These are phyloP conservation scores for Colletotrichum truncatum DNA, from an alignment of 2,329 filamentous ascomycete species.

Conservation along the genomic window DNA sequence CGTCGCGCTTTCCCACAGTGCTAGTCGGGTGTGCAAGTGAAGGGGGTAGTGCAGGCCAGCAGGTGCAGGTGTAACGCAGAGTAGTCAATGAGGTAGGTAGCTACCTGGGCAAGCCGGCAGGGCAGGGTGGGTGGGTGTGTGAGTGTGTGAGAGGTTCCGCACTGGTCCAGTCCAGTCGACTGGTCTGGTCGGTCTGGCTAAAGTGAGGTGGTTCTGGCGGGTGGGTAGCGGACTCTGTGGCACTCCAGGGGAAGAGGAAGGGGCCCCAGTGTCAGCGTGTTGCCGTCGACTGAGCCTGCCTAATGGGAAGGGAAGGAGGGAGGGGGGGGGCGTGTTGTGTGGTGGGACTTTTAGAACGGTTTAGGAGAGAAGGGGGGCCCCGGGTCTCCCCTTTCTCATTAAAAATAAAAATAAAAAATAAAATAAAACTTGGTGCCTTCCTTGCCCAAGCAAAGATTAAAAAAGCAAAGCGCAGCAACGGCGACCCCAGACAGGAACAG, in stretches of 20 bases:
- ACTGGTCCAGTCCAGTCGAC: background rate
- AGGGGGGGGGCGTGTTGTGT: background rate
- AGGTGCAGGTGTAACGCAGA: background rate
- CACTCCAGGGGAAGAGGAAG: conserved; percentile 9
- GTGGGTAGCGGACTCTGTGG: conserved; percentile 20
- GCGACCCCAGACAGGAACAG: background rate
- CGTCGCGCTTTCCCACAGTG: conserved; percentile 24
- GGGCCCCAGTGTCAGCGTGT: conserved; percentile 6
- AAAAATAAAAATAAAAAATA: background rate
- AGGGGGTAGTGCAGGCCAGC: background rate
- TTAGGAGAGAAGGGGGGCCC: conserved; percentile 26
- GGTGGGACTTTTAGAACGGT: conserved; percentile 20
- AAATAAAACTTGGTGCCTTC: conserved; percentile 3
- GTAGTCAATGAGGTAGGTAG: background rate
- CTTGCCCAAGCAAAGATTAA: conserved; percentile 13
- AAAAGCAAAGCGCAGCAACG: conserved; percentile 6
- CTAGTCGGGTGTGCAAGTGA: conserved; percentile 4
- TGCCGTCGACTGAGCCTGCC: background rate
- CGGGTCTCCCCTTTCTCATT: conserved; percentile 27
- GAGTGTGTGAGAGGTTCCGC: background rate
- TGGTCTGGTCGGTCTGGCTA: background rate
- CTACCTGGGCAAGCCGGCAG: background rate
- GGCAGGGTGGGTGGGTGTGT: background rate
- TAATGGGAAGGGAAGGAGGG: conserved; percentile 10
- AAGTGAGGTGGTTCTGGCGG: background rate